Conservation (phyloP, 1,284 basidiomycete genomes). For the Hymenochaete sp. region DNA sequence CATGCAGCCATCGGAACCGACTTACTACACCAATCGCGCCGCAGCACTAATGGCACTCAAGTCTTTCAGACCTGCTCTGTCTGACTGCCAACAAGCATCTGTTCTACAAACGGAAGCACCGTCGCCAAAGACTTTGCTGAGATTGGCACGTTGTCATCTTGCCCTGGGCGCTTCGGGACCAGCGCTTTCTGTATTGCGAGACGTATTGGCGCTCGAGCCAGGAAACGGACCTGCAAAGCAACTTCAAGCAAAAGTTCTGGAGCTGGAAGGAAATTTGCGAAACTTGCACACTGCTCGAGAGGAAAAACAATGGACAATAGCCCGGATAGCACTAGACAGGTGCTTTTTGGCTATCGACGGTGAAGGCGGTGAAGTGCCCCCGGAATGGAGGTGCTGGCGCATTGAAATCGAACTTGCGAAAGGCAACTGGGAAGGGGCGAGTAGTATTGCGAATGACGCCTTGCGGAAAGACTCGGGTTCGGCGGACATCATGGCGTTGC, state of each 20-base stretch:
- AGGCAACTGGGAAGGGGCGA: constrained; percentile 62
- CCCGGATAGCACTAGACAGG: constrained; percentile 62
- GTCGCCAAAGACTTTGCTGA: constrained; percentile 60
- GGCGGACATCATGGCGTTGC: constrained; percentile 73
- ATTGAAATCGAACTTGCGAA: constrained; percentile 68
- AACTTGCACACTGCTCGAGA: constrained; percentile 51
- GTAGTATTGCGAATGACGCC: constrained; percentile 66
- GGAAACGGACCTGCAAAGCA: constrained; percentile 47
- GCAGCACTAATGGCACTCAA: constrained; percentile 80
- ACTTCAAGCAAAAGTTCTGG: constrained; percentile 50
- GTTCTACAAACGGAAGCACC: constrained; percentile 48
- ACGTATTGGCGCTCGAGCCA: constrained; percentile 47
- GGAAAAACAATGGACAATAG: constrained; percentile 61
- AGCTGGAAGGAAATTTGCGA: constrained; percentile 55
- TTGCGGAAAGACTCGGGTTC: constrained; percentile 65
- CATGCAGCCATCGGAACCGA: constrained; percentile 58
- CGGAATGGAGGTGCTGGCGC: constrained; percentile 72
- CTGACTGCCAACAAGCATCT: constrained; percentile 72
- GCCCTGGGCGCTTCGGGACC: constrained; percentile 61
- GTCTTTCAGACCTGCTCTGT: constrained; percentile 62
- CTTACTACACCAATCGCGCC: constrained; percentile 79
- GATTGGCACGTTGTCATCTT: constrained; percentile 73
- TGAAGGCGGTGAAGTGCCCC: constrained; percentile 64
- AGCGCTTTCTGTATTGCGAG: constrained; percentile 54
- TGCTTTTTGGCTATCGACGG: constrained; percentile 63